These are phyloP conservation scores for Blastobotrys persicus DNA, from an alignment of 1,139 yeast genomes.

Conservation along the genomic window DNA sequence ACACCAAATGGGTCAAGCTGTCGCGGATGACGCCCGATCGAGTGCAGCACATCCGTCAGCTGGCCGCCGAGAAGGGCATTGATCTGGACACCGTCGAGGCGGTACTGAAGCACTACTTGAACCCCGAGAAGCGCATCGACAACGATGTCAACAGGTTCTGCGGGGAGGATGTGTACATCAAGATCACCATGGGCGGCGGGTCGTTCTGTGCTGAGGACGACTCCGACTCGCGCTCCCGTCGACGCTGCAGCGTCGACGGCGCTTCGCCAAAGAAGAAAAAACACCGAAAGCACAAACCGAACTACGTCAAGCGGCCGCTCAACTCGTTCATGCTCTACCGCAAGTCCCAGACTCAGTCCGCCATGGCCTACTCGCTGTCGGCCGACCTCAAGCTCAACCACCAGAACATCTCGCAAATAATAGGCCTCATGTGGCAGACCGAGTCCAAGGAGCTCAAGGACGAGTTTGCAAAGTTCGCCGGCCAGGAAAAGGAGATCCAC, in stretches of 20 bases:
- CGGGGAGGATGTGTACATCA: constrained; percentile 33
- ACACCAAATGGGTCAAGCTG: constrained; percentile 34
- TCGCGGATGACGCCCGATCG: constrained; percentile 33
- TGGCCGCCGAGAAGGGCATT: constrained; percentile 34
- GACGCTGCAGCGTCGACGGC: constrained; percentile 16
- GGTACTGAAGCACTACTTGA: constrained; percentile 31
- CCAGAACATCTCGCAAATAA: constrained; percentile 44
- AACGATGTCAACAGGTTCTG: constrained; percentile 28
- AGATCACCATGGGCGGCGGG: constrained; percentile 33
- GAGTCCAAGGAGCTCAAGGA: constrained; percentile 42
- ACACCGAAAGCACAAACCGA: constrained; percentile 27
- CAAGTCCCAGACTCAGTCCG: constrained; percentile 44
- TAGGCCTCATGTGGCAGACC: constrained; percentile 49
- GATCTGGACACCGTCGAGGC: constrained; percentile 34
- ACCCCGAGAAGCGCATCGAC: constrained; percentile 22
- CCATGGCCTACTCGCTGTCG: constrained; percentile 42
- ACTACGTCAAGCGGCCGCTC: constrained; percentile 46
- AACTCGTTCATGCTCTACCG: constrained; percentile 53
- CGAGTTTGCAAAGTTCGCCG: constrained; percentile 41
- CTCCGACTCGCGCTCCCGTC: constrained; percentile 17
- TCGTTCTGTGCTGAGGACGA: constrained; percentile 21
- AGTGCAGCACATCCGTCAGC: constrained; percentile 28
- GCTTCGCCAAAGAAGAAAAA: constrained; percentile 22
- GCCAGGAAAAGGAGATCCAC: constrained; percentile 45
- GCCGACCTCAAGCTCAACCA: constrained; percentile 42